Evolutionary conservation across 345 rosid genomes (phyloP).

Genomic region (Corchorus capsularis): DNA sequence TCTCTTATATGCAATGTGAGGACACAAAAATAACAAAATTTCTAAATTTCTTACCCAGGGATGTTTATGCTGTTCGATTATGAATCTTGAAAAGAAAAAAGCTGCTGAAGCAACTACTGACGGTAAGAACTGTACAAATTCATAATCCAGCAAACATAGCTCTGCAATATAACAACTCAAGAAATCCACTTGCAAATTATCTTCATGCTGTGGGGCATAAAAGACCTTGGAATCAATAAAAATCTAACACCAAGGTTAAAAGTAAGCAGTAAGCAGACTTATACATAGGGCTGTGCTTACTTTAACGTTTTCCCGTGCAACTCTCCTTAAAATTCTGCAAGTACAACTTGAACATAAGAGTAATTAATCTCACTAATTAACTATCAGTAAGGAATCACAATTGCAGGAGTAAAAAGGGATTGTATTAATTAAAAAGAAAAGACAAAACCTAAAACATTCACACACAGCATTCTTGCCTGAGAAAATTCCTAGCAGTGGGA

Average conservation of each 20-base stretch:
- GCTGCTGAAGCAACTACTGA: conserved; percentile 65
- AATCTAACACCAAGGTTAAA: not conserved
- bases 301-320: conserved; percentile 44
- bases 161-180: conserved; percentile 59
- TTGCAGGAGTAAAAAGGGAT: not conserved
- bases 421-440: not conserved
- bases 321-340: conserved; percentile 46
- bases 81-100: conserved; percentile 57
- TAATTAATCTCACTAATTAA: not conserved
- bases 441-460: not conserved
- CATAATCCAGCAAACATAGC: conserved; percentile 59
- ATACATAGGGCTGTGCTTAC: conserved; percentile 27
- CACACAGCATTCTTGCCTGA: conserved; percentile 40
- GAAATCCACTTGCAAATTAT: conserved; percentile 39
- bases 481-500: conserved; percentile 59
- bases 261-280: not conserved
- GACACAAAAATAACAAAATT: not conserved
- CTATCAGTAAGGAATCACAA: not conserved
- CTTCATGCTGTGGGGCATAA: not conserved
- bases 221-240: not conserved
- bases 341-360: conserved; percentile 7
- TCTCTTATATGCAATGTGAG: not conserved
- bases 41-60: conserved; percentile 57
- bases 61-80: conserved; percentile 35
- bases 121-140: conserved; percentile 53